Percentiles rank a stretch among this genome's conserved stretches.
Evolutionary conservation across 805 yeast species (phyloP).

Genomic region (Candida pseudoglaebosa): DNA sequence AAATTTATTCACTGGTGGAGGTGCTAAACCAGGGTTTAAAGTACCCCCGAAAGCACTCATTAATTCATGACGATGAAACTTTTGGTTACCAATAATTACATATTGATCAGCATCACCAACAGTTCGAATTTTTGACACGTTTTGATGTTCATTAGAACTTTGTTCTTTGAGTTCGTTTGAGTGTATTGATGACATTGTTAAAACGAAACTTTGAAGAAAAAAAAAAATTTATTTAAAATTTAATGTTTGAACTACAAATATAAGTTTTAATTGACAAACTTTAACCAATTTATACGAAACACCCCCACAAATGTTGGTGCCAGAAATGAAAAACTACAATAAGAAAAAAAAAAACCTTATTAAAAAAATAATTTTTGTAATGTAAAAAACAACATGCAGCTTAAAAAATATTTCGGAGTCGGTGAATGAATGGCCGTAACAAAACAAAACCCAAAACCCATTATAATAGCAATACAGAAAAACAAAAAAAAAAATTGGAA

Average conservation of each 20-base stretch:
- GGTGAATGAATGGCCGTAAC: not conserved
- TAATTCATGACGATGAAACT: constrained; percentile 35
- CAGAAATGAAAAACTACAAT: not conserved
- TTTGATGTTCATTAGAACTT: constrained; percentile 8
- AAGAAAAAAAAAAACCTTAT: too few relatives aligned
- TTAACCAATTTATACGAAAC: too few relatives aligned
- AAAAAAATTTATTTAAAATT: too few relatives aligned
- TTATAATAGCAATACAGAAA: too few relatives aligned
- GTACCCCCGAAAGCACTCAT: constrained; percentile 39
- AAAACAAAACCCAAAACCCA: too few relatives aligned
- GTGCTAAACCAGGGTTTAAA: constrained; percentile 32
- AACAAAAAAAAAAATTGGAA: too few relatives aligned
- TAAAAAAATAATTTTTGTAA: too few relatives aligned
- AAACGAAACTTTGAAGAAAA: too few relatives aligned
- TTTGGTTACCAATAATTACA: constrained; percentile 30
- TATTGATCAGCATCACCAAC: constrained; percentile 35
- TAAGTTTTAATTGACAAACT: too few relatives aligned
- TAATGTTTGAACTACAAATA: too few relatives aligned
- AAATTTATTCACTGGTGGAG: constrained; percentile 50
- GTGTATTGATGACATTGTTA: constrained; percentile 11
- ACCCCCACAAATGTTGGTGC: not conserved
- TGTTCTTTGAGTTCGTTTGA: constrained; percentile 15
- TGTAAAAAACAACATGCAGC: too few relatives aligned
- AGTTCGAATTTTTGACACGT: constrained; percentile 22
- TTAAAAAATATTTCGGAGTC: not conserved